These are phyloP conservation scores for Marasmius tenuissimus DNA, from an alignment of 1,284 basidiomycete genomes.

Conservation along the genomic window DNA sequence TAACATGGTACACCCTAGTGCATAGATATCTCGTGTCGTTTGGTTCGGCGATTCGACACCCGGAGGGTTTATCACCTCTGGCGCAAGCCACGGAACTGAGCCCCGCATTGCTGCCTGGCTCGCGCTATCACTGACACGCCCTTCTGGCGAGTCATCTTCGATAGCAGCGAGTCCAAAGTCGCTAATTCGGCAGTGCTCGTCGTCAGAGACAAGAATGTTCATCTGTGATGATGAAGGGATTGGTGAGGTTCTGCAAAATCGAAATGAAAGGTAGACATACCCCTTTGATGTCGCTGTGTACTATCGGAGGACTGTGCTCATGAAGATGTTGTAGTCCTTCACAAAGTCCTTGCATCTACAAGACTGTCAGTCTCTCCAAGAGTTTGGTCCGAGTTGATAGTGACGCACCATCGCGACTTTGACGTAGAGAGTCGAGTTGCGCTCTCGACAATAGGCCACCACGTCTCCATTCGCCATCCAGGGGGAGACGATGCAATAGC, in stretches of 20 bases:
- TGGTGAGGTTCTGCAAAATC: background rate
- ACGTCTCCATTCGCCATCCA: constrained; percentile 17
- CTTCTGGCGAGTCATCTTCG: constrained; percentile 1
- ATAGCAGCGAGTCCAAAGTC: constrained; percentile 10
- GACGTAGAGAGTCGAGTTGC: background rate
- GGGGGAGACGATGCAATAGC: constrained; percentile 15
- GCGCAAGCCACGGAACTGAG: constrained; percentile 10
- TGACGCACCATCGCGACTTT: constrained; percentile 1
- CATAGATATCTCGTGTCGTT: constrained; percentile 10
- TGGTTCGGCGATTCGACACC: background rate
- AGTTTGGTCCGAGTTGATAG: background rate
- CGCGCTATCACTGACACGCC: background rate
- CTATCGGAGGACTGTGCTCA: constrained; percentile 9
- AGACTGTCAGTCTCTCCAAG: background rate
- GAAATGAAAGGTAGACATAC: constrained; percentile 3
- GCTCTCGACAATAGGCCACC: constrained; percentile 3
- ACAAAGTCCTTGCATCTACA: constrained; percentile 10
- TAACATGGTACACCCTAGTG: constrained; percentile 10
- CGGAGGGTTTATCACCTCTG: constrained; percentile 5
- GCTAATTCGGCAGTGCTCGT: constrained; percentile 3
- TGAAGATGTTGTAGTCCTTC: constrained; percentile 18
- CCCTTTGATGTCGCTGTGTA: constrained; percentile 19
- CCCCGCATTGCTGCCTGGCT: background rate
- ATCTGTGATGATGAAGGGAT: background rate
- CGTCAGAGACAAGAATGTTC: constrained; percentile 11